Conservation (phyloP, 1,284 basidiomycete genomes). For the Ustilago nuda region DNA sequence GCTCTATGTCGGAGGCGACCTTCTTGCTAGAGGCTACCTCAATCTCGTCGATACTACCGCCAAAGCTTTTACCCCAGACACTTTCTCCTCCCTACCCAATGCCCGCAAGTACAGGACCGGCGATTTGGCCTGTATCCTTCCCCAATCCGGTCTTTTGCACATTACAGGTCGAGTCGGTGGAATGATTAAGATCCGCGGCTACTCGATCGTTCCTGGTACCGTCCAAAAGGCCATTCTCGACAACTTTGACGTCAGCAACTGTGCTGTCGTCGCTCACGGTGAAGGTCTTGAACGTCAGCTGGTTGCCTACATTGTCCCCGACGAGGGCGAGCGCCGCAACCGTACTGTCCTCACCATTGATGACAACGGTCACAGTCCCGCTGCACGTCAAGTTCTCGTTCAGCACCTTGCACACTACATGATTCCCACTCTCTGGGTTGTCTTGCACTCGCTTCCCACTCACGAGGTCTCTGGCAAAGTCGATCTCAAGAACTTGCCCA, state of each 20-base stretch:
- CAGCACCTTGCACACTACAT: conserved; percentile 66
- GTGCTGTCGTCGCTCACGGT: conserved; percentile 63
- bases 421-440: conserved; percentile 67
- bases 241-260: conserved; percentile 61
- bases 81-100: conserved; percentile 24
- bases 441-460: conserved; percentile 62
- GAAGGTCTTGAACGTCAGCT: conserved; percentile 66
- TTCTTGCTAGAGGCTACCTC: conserved; percentile 67
- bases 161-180: conserved; percentile 67
- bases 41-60: conserved; percentile 65
- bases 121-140: conserved; percentile 62
- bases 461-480: conserved; percentile 68
- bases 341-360: conserved; percentile 53
- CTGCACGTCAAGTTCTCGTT: conserved; percentile 54
- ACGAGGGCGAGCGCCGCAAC: conserved; percentile 41
- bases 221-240: conserved; percentile 67
- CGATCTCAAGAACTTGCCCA: conserved; percentile 64
- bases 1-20: conserved; percentile 64
- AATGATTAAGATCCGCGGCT: conserved; percentile 68
- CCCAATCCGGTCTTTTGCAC: conserved; percentile 58
- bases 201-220: conserved; percentile 62
- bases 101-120: conserved; percentile 66
- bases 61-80: conserved; percentile 61
- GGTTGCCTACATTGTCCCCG: conserved; percentile 65
- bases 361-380: conserved; percentile 63